phyloP scores from a whole-genome alignment of 768 basidiomycete genomes.

The Boletus sp. region DNA sequence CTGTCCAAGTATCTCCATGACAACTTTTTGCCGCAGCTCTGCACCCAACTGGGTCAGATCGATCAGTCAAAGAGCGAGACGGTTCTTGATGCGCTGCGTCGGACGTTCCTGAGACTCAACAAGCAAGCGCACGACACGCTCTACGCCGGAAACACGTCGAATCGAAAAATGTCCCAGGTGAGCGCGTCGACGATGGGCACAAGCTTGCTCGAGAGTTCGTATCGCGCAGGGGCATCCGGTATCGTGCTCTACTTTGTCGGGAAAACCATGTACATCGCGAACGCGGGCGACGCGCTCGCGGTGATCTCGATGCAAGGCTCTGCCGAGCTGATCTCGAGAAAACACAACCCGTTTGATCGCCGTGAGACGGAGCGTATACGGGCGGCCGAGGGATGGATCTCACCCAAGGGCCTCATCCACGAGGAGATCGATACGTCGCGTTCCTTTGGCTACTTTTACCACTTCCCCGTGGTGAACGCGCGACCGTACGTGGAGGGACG shows the following conservation, averaged over 20 bases:
- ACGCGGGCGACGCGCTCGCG: slow-evolving; percentile 84
- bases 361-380: slow-evolving; percentile 85
- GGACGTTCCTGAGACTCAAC: slow-evolving; percentile 87
- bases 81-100: slow-evolving; percentile 73
- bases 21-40: slow-evolving; percentile 65
- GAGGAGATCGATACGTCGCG: slow-evolving; percentile 91
- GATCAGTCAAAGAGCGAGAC: slow-evolving; percentile 44
- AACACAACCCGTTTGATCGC: slow-evolving; percentile 89
- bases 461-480: slow-evolving; percentile 87
- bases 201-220: slow-evolving; percentile 42
- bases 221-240: slow-evolving; percentile 74
- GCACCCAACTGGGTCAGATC: slow-evolving; percentile 47
- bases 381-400: slow-evolving; percentile 90
- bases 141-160: slow-evolving; percentile 37
- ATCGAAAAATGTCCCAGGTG: slow-evolving; percentile 72
- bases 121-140: slow-evolving; percentile 72
- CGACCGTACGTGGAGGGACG: slow-evolving; percentile 73
- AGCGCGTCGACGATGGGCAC: slow-evolving; percentile 42
- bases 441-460: slow-evolving; percentile 89
- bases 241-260: slow-evolving; percentile 82
- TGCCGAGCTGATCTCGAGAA: slow-evolving; percentile 68
- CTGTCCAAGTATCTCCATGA: slow-evolving; percentile 85
- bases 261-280: slow-evolving; percentile 83
- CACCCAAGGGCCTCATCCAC: slow-evolving; percentile 85
- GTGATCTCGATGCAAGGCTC: slow-evolving; percentile 78